These are phyloP conservation scores for Tolypocladium paradoxum DNA, from an alignment of 2,329 filamentous ascomycete genomes.

Conservation along the genomic window DNA sequence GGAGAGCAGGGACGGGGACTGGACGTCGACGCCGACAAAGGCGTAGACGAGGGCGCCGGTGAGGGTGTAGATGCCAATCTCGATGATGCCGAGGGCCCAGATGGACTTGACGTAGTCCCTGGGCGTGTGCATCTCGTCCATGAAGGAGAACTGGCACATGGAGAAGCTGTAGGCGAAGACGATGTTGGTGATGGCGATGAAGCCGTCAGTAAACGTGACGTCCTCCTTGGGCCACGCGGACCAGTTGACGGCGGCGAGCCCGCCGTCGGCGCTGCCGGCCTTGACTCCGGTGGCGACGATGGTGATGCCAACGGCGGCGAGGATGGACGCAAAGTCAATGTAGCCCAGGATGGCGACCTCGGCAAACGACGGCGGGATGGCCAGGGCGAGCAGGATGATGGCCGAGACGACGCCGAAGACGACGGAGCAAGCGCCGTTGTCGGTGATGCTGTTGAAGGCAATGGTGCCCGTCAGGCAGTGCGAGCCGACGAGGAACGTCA, in stretches of 20 bases:
- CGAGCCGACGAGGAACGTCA: constrained; percentile 61
- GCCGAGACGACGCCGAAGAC: constrained; percentile 35
- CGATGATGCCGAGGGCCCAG: constrained; percentile 47
- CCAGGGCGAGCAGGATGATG: constrained; percentile 32
- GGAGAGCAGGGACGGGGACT: constrained; percentile 57
- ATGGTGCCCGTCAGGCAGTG: constrained; percentile 62
- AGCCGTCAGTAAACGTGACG: constrained; percentile 40
- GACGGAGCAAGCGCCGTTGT: constrained; percentile 37
- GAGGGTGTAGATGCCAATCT: constrained; percentile 55
- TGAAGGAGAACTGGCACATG: constrained; percentile 41
- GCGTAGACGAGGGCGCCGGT: constrained; percentile 59
- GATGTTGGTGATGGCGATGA: constrained; percentile 56
- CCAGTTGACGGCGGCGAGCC: constrained; percentile 24
- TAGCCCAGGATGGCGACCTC: constrained; percentile 39
- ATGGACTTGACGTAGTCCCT: constrained; percentile 42
- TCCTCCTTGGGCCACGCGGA: constrained; percentile 34
- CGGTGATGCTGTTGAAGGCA: constrained; percentile 54
- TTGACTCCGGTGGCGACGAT: constrained; percentile 54
- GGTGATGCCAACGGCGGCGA: constrained; percentile 52
- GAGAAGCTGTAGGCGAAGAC: constrained; percentile 56
- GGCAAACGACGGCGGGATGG: constrained; percentile 36
- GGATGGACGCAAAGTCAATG: constrained; percentile 50
- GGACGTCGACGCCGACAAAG: constrained; percentile 52
- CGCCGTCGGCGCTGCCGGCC: constrained; percentile 18
- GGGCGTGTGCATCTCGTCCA: constrained; percentile 43